Evolutionary conservation across 2,329 filamentous ascomycete species (phyloP), one percentile per base, ranked within the genome.

Genomic region (Plectosphaerella cucumerina): DNA sequence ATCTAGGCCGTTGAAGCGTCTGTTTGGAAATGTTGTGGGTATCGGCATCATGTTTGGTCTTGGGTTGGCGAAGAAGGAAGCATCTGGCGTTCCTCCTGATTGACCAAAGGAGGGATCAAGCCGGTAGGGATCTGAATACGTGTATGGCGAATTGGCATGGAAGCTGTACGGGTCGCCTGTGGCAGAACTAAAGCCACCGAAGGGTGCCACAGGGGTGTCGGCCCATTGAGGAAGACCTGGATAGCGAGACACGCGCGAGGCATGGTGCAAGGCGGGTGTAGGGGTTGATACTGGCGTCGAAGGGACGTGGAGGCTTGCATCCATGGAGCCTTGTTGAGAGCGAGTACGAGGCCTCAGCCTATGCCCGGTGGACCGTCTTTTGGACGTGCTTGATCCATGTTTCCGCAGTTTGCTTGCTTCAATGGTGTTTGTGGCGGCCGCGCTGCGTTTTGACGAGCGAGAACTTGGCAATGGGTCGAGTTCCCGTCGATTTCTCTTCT

Each of bases 1-100:
- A 12, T 18, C n/a, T 2, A 4, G n/a, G 8, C 4, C 6, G 5
- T 20, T 18, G 9, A 26, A 12, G 4, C 44, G 35, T 20, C 52
- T 48, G 17, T 54, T 47, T 10, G 52, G 52, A 18, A 52, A 50
- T 17, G 31, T 50, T 10, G 44, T 54, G 2, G 52, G 49, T 41
- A 56, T 56, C 4, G 44, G 49, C 17, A 21, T 44, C 18, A 18
- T 31, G 4, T 11, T 35, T 17, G 12, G 20, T n/a, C 8, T n/a
- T n/a, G 12, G 31, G 22, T 48, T 42, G 14, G 45, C 21, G 6
- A 34, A 20, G 20, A 26, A 49, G 10, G 47, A 6, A 18, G 20
- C 11, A 37, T 17, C 22, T 23, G 17, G 8, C 6, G 26, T 41
- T 33, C n/a, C 23, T 42, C 26, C 22, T 15, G 20, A 15, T 6